phyloP scores from a whole-genome alignment of 106 monocot genomes.

The Allium sativum region DNA sequence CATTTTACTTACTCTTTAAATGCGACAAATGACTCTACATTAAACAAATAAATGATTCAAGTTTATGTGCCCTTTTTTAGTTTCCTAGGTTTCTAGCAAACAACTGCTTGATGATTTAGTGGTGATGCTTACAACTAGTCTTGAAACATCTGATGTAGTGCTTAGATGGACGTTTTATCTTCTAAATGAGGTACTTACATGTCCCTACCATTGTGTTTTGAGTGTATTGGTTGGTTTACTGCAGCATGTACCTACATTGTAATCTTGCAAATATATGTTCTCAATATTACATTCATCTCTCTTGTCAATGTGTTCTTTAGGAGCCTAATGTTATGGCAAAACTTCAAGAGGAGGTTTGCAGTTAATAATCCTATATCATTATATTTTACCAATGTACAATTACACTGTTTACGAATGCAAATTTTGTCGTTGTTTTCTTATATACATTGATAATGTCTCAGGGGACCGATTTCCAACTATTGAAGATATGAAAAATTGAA shows the following conservation, averaged over 20 bases:
- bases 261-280: too few relatives aligned
- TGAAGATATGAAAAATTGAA: slow-evolving; percentile 87
- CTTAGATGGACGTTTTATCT: slow-evolving; percentile 99
- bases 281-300: too few relatives aligned
- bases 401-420: too few relatives aligned
- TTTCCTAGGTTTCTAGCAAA: slow-evolving; percentile 77
- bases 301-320: slow-evolving; percentile 18
- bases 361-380: neutral
- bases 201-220: too few relatives aligned
- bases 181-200: slow-evolving; percentile 58
- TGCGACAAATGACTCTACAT: too few relatives aligned
- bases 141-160: slow-evolving; percentile 95
- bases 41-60: too few relatives aligned
- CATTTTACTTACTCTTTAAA: too few relatives aligned
- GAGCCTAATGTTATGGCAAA: slow-evolving; percentile 58
- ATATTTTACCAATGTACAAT: too few relatives aligned
- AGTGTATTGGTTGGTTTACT: too few relatives aligned
- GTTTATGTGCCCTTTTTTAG: neutral
- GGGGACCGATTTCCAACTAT: slow-evolving; percentile 78
- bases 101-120: slow-evolving; percentile 98
- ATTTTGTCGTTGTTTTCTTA: neutral
- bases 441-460: slow-evolving; percentile 68
- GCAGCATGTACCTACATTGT: too few relatives aligned
- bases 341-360: slow-evolving; percentile 91
- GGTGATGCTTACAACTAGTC: slow-evolving; percentile 96